Percentiles rank a stretch among this genome's conserved stretches.
These are phyloP conservation scores for Hordeum pubiflorum DNA, from an alignment of 202 grass and related monocot genomes.

Conservation along the genomic window DNA sequence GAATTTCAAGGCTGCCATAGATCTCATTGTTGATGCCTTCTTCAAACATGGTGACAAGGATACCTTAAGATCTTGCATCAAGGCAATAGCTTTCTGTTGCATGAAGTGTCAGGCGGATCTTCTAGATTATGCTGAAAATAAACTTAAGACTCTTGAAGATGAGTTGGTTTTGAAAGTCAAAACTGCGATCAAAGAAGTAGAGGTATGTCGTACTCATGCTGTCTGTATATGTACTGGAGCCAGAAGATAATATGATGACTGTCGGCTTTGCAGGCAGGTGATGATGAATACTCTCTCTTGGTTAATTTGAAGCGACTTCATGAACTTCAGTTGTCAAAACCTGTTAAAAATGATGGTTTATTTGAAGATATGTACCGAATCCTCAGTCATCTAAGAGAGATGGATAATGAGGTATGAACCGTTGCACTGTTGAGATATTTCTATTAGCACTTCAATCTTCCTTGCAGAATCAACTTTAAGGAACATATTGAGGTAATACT, in stretches of 20 bases:
- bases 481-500: background rate
- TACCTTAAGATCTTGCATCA: constrained; percentile 84
- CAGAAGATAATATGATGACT: constrained; percentile 10
- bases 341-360: constrained; percentile 61
- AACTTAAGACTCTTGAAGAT: constrained; percentile 82
- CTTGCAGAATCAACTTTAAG: background rate
- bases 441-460: background rate
- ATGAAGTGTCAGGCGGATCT: constrained; percentile 75
- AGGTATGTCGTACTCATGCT: constrained; percentile 38
- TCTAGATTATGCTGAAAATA: constrained; percentile 77
- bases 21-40: constrained; percentile 82
- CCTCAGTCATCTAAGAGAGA: constrained; percentile 68
- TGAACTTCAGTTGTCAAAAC: constrained; percentile 82
- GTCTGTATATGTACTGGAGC: background rate
- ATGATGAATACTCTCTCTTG: constrained; percentile 98
- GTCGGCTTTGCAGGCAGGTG: constrained; percentile 65
- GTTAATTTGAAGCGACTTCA: constrained; percentile 95
- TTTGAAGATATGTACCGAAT: constrained; percentile 82
- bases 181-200: constrained; percentile 87
- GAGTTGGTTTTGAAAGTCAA: constrained; percentile 81
- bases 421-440: background rate
- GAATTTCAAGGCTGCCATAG: constrained; percentile 86
- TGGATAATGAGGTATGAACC: constrained; percentile 78
- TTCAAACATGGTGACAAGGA: constrained; percentile 98
- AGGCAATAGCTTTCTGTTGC: constrained; percentile 78